phyloP scores from a whole-genome alignment of 2,329 filamentous ascomycete species.

The Graphilbum fragrans region DNA sequence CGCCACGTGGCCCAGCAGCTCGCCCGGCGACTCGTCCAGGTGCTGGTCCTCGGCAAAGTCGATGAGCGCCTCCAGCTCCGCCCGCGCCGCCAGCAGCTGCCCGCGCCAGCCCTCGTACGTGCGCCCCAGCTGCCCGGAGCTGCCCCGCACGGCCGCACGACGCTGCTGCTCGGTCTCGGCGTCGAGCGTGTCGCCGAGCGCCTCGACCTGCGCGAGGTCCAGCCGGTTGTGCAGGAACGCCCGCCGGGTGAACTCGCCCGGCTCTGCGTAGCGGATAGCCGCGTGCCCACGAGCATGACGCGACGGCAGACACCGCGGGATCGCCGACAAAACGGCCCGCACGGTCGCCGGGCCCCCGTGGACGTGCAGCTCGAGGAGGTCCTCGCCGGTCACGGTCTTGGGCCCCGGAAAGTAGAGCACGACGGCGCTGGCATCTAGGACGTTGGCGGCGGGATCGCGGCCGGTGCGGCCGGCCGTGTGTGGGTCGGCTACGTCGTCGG shows the following conservation, averaged over 20 bases:
- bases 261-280: conserved; percentile 72
- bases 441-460: too few relatives aligned
- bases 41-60: conserved; percentile 97
- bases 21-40: conserved; percentile 74
- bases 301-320: conserved; percentile 38
- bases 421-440: conserved; percentile 68
- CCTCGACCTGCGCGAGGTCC: conserved; percentile 72
- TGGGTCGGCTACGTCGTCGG: background rate
- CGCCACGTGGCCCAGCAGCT: conserved; percentile 60
- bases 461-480: too few relatives aligned
- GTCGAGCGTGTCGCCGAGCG: conserved; percentile 48
- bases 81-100: conserved; percentile 66
- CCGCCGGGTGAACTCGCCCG: conserved; percentile 87
- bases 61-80: conserved; percentile 88
- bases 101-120: conserved; percentile 77
- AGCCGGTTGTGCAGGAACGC: conserved; percentile 82
- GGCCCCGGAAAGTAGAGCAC: conserved; percentile 75
- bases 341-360: conserved; percentile 86
- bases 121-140: conserved; percentile 54
- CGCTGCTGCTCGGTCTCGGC: conserved; percentile 89
- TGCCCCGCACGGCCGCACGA: conserved; percentile 69
- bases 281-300: background rate
- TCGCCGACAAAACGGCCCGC: conserved; percentile 69
- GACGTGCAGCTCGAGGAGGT: conserved; percentile 86
- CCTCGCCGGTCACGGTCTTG: conserved; percentile 79